Percentiles rank a stretch among this genome's conserved stretches.
phyloP scores from a whole-genome alignment of 2,329 filamentous ascomycete genomes.

The Alternaria arbusti region DNA sequence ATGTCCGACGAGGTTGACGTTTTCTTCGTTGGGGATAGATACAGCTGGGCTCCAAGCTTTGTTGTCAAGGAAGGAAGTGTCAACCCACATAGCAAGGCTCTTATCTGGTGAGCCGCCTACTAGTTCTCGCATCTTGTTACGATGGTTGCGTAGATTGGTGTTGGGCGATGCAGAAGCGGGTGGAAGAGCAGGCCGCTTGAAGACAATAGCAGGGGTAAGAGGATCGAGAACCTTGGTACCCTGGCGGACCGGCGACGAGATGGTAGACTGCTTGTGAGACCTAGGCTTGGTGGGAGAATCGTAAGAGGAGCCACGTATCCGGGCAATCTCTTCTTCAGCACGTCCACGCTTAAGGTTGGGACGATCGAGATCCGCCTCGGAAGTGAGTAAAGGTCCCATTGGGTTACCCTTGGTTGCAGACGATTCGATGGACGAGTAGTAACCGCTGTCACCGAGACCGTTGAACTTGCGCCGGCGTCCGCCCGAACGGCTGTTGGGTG shows the following conservation, averaged over 20 bases:
- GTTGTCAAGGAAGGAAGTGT: slow-evolving; percentile 54
- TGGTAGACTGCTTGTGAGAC: slow-evolving; percentile 57
- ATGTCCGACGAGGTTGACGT: slow-evolving; percentile 58
- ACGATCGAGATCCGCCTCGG: slow-evolving; percentile 75
- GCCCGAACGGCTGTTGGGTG: slow-evolving; percentile 68
- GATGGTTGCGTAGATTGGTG: slow-evolving; percentile 87
- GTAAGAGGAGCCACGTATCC: slow-evolving; percentile 88
- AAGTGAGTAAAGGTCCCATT: slow-evolving; percentile 70
- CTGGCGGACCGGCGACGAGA: slow-evolving; percentile 52
- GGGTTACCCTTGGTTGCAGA: slow-evolving; percentile 79
- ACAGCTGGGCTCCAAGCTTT: slow-evolving; percentile 69
- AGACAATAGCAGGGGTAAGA: slow-evolving; percentile 82
- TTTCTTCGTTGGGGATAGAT: slow-evolving; percentile 65
- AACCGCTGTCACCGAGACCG: slow-evolving; percentile 91
- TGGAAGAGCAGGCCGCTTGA: slow-evolving; percentile 70
- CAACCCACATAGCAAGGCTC: slow-evolving; percentile 58
- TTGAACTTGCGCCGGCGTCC: slow-evolving; percentile 78
- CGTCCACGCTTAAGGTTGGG: slow-evolving; percentile 84
- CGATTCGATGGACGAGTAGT: slow-evolving; percentile 94
- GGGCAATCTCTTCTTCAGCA: slow-evolving; percentile 94
- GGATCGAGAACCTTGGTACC: slow-evolving; percentile 56
- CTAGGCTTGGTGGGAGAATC: slow-evolving; percentile 83
- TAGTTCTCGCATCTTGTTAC: slow-evolving; percentile 80
- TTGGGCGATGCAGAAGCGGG: slow-evolving; percentile 87
- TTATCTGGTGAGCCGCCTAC: slow-evolving; percentile 76